Percentiles rank a stretch among this genome's conserved stretches.
Evolutionary conservation across 306 rosid species (phyloP).

Genomic region (Vachellia collinsii): DNA sequence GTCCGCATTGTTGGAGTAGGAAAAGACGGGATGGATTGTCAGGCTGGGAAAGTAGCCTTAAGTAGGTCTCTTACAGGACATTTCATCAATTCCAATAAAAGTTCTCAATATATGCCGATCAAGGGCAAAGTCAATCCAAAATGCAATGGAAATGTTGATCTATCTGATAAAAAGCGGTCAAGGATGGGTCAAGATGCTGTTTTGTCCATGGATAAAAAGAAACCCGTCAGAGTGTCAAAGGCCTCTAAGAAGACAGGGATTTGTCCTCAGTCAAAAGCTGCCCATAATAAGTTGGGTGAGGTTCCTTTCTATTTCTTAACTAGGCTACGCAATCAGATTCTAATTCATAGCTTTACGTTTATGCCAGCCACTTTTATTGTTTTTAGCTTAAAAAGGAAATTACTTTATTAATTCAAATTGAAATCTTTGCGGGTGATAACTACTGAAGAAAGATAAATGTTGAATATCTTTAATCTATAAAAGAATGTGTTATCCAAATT

Average conservation of each 20-base stretch:
- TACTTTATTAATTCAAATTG: slow-evolving; percentile 24
- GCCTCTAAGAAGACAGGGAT: slow-evolving; percentile 51
- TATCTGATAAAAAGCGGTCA: slow-evolving; percentile 54
- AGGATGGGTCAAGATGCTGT: slow-evolving; percentile 55
- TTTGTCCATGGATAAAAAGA: slow-evolving; percentile 60
- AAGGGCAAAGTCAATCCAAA: slow-evolving; percentile 58
- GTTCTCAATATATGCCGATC: slow-evolving; percentile 52
- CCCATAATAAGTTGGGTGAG: slow-evolving; percentile 75
- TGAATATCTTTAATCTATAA: slow-evolving; percentile 28
- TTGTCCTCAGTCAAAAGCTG: slow-evolving; percentile 61
- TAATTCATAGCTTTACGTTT: slow-evolving; percentile 25
- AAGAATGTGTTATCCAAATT: slow-evolving; percentile 27
- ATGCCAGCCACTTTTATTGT: slow-evolving; percentile 25
- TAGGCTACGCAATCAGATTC: slow-evolving; percentile 12
- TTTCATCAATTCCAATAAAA: slow-evolving; percentile 48
- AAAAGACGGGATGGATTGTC: slow-evolving; percentile 59
- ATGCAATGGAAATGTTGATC: slow-evolving; percentile 53
- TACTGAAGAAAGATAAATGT: neutral
- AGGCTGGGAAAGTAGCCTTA: slow-evolving; percentile 51
- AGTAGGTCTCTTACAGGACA: slow-evolving; percentile 49
- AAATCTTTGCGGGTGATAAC: slow-evolving; percentile 29
- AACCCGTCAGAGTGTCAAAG: slow-evolving; percentile 58
- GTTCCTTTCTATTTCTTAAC: slow-evolving; percentile 34
- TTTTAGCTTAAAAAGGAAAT: slow-evolving; percentile 7
- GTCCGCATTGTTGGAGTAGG: slow-evolving; percentile 65